These are phyloP conservation scores for Pichia inconspicua DNA, from an alignment of 1,139 yeast species.

Conservation along the genomic window DNA sequence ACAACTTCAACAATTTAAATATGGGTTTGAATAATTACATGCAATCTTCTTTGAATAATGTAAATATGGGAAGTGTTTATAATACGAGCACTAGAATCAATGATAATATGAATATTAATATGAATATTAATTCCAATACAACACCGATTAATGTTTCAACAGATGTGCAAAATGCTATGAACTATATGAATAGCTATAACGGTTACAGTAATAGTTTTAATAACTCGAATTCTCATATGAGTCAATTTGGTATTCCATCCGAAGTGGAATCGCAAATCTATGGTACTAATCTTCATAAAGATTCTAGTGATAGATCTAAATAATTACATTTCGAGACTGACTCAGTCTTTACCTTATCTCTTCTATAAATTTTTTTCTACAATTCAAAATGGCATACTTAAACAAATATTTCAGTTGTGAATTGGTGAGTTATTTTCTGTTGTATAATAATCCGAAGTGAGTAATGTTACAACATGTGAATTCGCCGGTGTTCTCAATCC, in stretches of 20 bases:
- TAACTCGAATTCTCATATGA: neutral
- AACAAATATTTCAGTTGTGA: too few relatives aligned
- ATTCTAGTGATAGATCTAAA: neutral
- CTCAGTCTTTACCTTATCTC: neutral
- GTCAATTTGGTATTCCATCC: neutral
- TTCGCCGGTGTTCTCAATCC: slow-evolving; percentile 40
- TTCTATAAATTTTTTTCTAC: neutral
- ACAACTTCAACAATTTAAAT: neutral
- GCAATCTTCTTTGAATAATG: neutral
- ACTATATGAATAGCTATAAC: neutral
- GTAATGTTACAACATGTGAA: slow-evolving; percentile 38
- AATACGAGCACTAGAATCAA: neutral
- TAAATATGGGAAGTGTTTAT: neutral
- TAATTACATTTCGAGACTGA: neutral
- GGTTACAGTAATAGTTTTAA: neutral
- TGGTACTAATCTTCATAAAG: too few relatives aligned
- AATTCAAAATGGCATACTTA: too few relatives aligned
- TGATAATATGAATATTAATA: neutral
- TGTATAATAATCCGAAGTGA: slow-evolving; percentile 31
- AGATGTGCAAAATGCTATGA: neutral
- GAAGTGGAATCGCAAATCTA: neutral
- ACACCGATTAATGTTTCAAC: neutral
- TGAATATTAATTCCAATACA: neutral
- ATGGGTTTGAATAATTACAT: neutral
- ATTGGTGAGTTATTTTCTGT: too few relatives aligned